Percentiles rank a stretch among this genome's conserved stretches.
Conservation (phyloP, 2,329 filamentous ascomycete species). For the Exophiala aquamarina region DNA sequence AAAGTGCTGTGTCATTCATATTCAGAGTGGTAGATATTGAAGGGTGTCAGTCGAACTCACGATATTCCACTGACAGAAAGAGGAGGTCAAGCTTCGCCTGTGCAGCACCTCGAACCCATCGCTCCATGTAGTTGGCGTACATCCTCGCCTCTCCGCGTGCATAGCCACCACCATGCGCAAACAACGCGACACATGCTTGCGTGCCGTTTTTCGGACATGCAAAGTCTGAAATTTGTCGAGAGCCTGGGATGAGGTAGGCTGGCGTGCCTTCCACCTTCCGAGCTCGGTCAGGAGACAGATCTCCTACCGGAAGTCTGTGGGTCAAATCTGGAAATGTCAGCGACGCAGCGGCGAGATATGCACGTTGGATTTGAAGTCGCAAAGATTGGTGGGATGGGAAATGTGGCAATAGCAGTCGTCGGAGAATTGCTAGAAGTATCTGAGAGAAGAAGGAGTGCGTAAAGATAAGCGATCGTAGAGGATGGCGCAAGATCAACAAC, state of each 20-base stretch:
- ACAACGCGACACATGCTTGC: constrained; percentile 7
- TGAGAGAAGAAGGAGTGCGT: constrained; percentile 8
- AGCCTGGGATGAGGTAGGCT: constrained; percentile 10
- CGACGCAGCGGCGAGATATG: constrained; percentile 3
- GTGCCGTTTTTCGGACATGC: neutral
- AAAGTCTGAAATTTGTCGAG: constrained; percentile 1
- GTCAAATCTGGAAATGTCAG: constrained; percentile 13
- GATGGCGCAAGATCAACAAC: constrained; percentile 2
- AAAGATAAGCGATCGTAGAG: constrained; percentile 4
- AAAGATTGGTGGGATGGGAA: constrained; percentile 11
- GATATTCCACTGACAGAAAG: constrained; percentile 12
- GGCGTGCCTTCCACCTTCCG: constrained; percentile 3
- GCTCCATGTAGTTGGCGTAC: constrained; percentile 18
- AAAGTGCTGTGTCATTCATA: constrained; percentile 1
- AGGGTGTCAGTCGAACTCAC: neutral
- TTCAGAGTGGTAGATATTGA: neutral
- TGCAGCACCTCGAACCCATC: constrained; percentile 5
- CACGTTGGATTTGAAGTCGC: constrained; percentile 8
- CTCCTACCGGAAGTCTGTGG: constrained; percentile 7
- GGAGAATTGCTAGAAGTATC: constrained; percentile 4
- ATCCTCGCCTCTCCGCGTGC: constrained; percentile 16
- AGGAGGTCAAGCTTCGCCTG: constrained; percentile 2
- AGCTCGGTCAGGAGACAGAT: constrained; percentile 1
- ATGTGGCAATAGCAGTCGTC: constrained; percentile 7
- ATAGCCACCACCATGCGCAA: constrained; percentile 16